Evolutionary conservation across 805 yeast genomes (phyloP).

Genomic region (Wickerhamiella azymoides): DNA sequence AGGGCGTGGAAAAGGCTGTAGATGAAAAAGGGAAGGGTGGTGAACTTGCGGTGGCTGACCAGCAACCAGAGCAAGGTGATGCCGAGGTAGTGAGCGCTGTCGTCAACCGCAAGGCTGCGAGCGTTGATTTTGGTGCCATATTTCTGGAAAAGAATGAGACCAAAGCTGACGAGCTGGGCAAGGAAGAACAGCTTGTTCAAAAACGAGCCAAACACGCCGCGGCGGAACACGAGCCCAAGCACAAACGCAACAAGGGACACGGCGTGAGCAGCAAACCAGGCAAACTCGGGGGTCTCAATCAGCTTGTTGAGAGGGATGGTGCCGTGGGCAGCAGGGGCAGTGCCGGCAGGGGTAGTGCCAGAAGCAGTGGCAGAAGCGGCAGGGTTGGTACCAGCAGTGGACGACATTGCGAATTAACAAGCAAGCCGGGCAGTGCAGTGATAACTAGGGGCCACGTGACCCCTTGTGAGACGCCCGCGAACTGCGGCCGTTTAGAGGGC

Average conservation of each 20-base stretch:
- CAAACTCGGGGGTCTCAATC: slow-evolving; percentile 19
- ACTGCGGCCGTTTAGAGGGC: too few species aligned
- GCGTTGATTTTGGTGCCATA: slow-evolving; percentile 22
- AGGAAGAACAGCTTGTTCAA: slow-evolving; percentile 49
- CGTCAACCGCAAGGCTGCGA: slow-evolving; percentile 34
- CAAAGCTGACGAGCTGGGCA: slow-evolving; percentile 60
- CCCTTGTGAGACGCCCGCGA: background rate
- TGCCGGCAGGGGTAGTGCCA: slow-evolving; percentile 2
- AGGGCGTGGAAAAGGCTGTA: slow-evolving; percentile 75
- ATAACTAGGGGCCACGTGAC: background rate
- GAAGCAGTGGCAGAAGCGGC: background rate
- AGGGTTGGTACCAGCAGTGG: background rate
- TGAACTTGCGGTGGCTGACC: slow-evolving; percentile 45
- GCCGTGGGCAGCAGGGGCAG: slow-evolving; percentile 1
- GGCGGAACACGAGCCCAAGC: slow-evolving; percentile 13
- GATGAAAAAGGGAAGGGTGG: slow-evolving; percentile 59
- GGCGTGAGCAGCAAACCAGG: slow-evolving; percentile 19
- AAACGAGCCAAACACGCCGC: slow-evolving; percentile 25
- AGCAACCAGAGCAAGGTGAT: slow-evolving; percentile 43
- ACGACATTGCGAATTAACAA: background rate
- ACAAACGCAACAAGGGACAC: slow-evolving; percentile 14
- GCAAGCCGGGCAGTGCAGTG: background rate
- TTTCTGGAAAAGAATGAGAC: slow-evolving; percentile 57
- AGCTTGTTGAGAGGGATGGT: slow-evolving; percentile 8
- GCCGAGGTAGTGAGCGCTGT: slow-evolving; percentile 58